A percentile compares a stretch with the other conserved stretches of the same genome.
These are phyloP conservation scores for Gynostemma pentaphyllum DNA, from an alignment of 306 rosid genomes.

Conservation along the genomic window DNA sequence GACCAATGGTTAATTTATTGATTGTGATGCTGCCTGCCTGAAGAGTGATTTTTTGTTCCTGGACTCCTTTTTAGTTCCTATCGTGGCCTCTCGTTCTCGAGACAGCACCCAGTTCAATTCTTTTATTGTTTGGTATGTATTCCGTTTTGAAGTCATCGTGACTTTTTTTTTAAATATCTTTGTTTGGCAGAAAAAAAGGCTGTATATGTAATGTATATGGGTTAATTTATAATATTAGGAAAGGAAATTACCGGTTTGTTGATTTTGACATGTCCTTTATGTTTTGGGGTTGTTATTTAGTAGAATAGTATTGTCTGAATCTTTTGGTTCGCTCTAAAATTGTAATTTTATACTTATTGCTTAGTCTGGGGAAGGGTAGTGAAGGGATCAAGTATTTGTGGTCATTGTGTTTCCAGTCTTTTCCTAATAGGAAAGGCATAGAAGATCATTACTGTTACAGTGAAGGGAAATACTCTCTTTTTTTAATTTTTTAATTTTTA, in stretches of 20 bases:
- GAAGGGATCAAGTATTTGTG: too few species aligned
- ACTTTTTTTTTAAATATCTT: not conserved
- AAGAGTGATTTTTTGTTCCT: not conserved
- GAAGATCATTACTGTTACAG: too few species aligned
- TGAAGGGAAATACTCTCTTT: too few species aligned
- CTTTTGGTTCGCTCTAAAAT: not conserved
- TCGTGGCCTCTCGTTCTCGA: not conserved
- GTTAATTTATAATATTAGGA: not conserved
- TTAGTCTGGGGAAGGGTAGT: not conserved
- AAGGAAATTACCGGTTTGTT: not conserved
- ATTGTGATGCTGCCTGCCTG: not conserved
- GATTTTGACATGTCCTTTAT: too few species aligned
- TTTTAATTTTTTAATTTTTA: too few species aligned
- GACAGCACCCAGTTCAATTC: conserved; percentile 5
- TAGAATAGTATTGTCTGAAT: not conserved
- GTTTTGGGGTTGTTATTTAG: not conserved
- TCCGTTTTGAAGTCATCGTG: not conserved
- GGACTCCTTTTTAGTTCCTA: not conserved
- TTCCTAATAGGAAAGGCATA: too few species aligned
- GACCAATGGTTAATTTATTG: conserved; percentile 2
- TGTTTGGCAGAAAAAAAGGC: not conserved
- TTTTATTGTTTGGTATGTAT: conserved; percentile 11
- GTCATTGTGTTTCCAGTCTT: not conserved
- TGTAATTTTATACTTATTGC: not conserved
- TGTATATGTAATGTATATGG: conserved; percentile 6